A percentile compares a stretch with the other conserved stretches of the same genome.
These are phyloP conservation scores for Sarocladiaceae sp. DNA, from an alignment of 2,329 filamentous ascomycete species.

Conservation along the genomic window DNA sequence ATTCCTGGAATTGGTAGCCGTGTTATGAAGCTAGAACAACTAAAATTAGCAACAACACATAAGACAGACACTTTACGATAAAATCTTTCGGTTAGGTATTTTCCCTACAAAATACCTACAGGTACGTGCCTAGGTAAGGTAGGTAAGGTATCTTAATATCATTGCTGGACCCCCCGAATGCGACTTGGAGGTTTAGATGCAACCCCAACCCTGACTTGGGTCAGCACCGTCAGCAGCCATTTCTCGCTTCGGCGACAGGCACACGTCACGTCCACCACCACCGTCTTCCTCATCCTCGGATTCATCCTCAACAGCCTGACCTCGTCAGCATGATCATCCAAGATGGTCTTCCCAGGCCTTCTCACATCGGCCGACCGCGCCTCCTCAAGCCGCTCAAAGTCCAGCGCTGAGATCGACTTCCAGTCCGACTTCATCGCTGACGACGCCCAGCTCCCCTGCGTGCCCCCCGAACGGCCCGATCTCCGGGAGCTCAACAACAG, in stretches of 20 bases:
- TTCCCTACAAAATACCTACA: too few species aligned
- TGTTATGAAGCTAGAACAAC: too few species aligned
- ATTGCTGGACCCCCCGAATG: too few species aligned
- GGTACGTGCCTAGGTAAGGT: too few species aligned
- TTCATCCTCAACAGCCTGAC: not conserved
- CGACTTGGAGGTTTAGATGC: too few species aligned
- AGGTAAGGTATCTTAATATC: too few species aligned
- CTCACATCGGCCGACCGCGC: constrained; percentile 36
- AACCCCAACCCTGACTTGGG: not conserved
- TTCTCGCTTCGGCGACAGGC: not conserved
- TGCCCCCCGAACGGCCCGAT: constrained; percentile 49
- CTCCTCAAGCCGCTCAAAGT: constrained; percentile 24
- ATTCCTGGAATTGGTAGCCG: too few species aligned
- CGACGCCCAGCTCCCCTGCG: constrained; percentile 44
- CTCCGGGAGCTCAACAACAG: constrained; percentile 64
- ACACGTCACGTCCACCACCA: not conserved
- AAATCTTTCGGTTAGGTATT: too few species aligned
- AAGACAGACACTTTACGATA: too few species aligned
- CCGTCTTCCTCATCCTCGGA: not conserved
- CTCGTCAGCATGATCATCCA: constrained; percentile 29
- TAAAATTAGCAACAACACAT: too few species aligned
- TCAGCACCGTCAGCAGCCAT: not conserved
- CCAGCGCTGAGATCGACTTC: constrained; percentile 21
- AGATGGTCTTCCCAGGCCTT: constrained; percentile 44
- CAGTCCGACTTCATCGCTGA: constrained; percentile 46